Evolutionary conservation across 2,329 filamentous ascomycete genomes (phyloP).

Genomic region (Arthrobotrys conoides): DNA sequence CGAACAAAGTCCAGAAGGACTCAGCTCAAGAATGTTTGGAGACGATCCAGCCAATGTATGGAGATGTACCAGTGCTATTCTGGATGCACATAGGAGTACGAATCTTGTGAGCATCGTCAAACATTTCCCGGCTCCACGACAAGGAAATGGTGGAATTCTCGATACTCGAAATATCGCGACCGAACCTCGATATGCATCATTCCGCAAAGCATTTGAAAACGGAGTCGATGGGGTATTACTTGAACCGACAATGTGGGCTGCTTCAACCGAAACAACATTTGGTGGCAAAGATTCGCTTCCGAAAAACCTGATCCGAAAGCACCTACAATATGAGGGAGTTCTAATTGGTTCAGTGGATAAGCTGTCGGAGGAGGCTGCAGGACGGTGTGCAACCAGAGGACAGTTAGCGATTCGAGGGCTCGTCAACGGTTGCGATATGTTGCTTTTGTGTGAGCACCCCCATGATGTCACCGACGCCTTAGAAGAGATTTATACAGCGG

Average conservation of each 20-base stretch:
- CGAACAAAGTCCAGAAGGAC: conserved; percentile 89
- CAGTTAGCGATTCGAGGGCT: conserved; percentile 51
- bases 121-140: conserved; percentile 63
- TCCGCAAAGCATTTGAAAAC: conserved; percentile 55
- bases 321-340: conserved; percentile 64
- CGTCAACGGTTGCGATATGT: conserved; percentile 58
- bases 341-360: conserved; percentile 60
- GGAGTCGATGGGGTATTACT: conserved; percentile 48
- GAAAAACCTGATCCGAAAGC: conserved; percentile 63
- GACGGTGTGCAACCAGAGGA: conserved; percentile 28
- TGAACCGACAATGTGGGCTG: conserved; percentile 60
- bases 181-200: conserved; percentile 58
- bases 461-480: conserved; percentile 57
- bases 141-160: conserved; percentile 52
- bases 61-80: conserved; percentile 88
- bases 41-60: conserved; percentile 97
- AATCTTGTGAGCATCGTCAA: conserved; percentile 64
- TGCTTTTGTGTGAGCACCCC: conserved; percentile 57
- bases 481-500: conserved; percentile 88
- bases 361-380: conserved; percentile 47
- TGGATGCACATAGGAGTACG: conserved; percentile 83
- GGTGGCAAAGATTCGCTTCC: conserved; percentile 50
- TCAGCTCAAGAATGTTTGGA: conserved; percentile 89
- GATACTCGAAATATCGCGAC: conserved; percentile 46
- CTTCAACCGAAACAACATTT: conserved; percentile 46